Base-by-base conservation (phyloP, 2,329 filamentous ascomycete genomes). In the Didymella arachidicola region DNA sequence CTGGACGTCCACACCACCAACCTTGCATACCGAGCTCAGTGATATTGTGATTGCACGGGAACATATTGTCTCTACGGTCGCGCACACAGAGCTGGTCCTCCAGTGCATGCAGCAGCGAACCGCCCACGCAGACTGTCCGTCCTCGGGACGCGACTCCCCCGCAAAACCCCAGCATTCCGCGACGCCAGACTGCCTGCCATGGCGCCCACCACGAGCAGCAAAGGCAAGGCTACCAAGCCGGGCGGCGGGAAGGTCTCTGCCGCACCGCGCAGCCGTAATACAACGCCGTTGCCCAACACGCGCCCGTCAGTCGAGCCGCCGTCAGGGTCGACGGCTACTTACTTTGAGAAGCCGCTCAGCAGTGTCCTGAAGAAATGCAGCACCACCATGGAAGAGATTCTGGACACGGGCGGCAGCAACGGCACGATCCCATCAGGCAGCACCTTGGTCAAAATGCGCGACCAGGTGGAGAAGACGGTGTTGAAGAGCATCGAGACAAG, bases 341-440 rank as follows among this genome's bases (percentile, higher is more conserved):
- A 89, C 72, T 84, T 93, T 51, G 85, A 89, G 57, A 85, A 90
- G 22, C 65, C 77, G 16, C 77, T 80, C 45, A 69, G 82, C 80
- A 67, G 85, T 84, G 67, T 84, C 84, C 64, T 80, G 80, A 63
- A 85, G 86, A 71, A 83, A 29, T 72, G 84, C 58, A 85, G 86
- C 60, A 80, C 88, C 60, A 84, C 83, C 16, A 85, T 89, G 71
- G 89, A 93, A 63, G 88, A 91, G 60, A 81, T 93, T 39, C 84
- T 92, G 54, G 89, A 92, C 62, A 81, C 84, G 45, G 82, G 81
- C 67, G 83, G 82, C 48, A 84, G 82, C 76, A 81, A 83, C 55
- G 80, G 73, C 30, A 76, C 75, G 43, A 76, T 78, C 57, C 81
- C 86, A 56, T 83, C 90, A 65, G 84, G 90, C 44, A 81, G 84